Evolutionary conservation across 1,284 basidiomycete species (phyloP), one percentile per base, ranked within the genome.

Genomic region (Volvariella volvacea): DNA sequence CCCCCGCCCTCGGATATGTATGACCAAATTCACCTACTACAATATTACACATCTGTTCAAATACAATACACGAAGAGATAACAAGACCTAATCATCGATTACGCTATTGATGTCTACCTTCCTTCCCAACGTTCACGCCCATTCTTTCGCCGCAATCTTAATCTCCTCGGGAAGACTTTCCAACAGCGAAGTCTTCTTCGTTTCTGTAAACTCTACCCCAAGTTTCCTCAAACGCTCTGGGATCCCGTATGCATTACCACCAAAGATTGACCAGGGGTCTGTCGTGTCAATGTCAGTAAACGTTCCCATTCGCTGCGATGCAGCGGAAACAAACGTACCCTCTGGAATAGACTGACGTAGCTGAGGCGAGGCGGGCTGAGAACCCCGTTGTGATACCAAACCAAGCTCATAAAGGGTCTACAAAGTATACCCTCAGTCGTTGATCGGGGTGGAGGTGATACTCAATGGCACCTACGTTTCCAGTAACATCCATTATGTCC

Each of bases 251-350:
- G 56, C 54, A 47, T 66, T 73, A 2, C 65, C 62, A 7, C 65
- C 70, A 12, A 70, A 46, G 16, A 66, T 44, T 4, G 60, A 64
- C 68, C 65, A 71, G 2, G 63, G 65, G 38, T 57, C 71, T 70
- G 20, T n/a, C 7, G 6, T 6, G 12, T 12, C 25, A n/a, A n/a
- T 28, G 6, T 28, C 25, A 12, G 6, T 6, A 28, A 12, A 28
- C 12, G 6, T 12, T 28, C 6, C 6, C 6, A 15, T 16, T 37
- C 15, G 4, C 6, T 16, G 19, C 19, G 9, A 15, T 15, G 4
- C 4, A 37, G 6, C 7, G 19, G 15, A 15, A 20, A 15, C 19
- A 37, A n/a, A 9, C 19, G 19, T 16, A 20, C n/a, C 9, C 9
- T 16, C 6, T 4, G 34, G 34, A 37, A 37, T 15, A 9, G 19